A percentile compares a stretch with the other conserved stretches of the same genome.
phyloP scores from a whole-genome alignment of 768 basidiomycete genomes.

The Kwoniella bestiolae region DNA sequence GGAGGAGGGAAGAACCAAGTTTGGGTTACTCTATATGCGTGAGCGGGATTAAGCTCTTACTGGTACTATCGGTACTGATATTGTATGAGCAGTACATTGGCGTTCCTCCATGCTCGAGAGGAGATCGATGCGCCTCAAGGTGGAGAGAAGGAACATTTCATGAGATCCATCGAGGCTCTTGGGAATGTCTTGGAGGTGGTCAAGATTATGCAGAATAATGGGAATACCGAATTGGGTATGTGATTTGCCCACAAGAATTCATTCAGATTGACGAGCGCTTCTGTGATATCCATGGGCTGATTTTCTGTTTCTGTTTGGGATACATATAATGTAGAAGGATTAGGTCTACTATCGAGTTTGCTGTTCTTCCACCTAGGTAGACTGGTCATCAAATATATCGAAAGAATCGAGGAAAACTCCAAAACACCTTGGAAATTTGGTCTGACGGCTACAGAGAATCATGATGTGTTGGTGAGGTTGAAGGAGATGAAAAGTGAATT shows the following conservation, averaged over 20 bases:
- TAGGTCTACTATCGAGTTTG: not conserved
- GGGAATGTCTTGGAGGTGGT: slow-evolving; percentile 26
- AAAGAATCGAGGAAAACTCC: not conserved
- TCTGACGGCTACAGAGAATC: not conserved
- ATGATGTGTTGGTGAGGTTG: not conserved
- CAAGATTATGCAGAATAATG: slow-evolving; percentile 21
- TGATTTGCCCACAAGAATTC: not conserved
- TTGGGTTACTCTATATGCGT: slow-evolving; percentile 30
- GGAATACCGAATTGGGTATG: slow-evolving; percentile 27
- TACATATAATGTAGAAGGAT: slow-evolving; percentile 1
- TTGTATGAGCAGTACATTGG: not conserved
- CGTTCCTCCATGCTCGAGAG: slow-evolving; percentile 30
- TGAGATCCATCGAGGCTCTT: slow-evolving; percentile 8
- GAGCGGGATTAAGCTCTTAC: too few relatives aligned
- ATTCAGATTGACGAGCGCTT: too few relatives aligned
- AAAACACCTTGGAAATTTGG: not conserved
- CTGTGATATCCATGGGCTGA: not conserved
- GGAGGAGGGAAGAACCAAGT: slow-evolving; percentile 20
- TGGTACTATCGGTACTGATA: too few relatives aligned
- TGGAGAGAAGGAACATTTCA: slow-evolving; percentile 11
- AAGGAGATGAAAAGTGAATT: slow-evolving; percentile 2
- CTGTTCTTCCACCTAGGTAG: not conserved
- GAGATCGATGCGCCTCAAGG: slow-evolving; percentile 20
- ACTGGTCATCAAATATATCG: slow-evolving; percentile 8
- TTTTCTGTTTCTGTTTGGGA: not conserved